Evolutionary conservation across 371 early-diverging fungal species (phyloP), one percentile per base, ranked within the genome.

Genomic region (Mortierella sp.): DNA sequence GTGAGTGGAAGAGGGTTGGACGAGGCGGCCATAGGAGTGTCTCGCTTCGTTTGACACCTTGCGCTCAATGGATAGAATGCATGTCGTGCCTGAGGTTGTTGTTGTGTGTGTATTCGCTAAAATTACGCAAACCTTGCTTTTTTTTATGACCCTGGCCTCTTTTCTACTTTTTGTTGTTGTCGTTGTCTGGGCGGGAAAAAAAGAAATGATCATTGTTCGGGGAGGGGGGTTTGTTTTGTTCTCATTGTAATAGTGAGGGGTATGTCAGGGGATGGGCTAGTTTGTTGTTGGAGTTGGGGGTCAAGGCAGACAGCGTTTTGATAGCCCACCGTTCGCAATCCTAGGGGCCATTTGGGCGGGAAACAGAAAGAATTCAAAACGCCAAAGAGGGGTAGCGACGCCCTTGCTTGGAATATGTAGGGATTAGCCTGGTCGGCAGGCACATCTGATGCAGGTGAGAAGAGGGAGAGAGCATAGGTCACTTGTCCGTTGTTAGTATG

Each of bases 41-140:
- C 28, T 34, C 34, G 73, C 26, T 34, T 68, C 68, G 68, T 68
- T 68, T 68, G 68, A 68, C 68, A 68, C 21, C 38, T 63, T 34
- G 60, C 60, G 10, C 60, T 63, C 65, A 19, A 4, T 60, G 28
- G 26, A 11, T 8, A 13, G 60, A 60, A 26, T 6, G 21, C 31
- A 63, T 63, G 34, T 19, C 16, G 9, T 63, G 24, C 21, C 55
- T 55, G 65, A 63, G 19, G 3, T 38, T 38, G 42, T 38, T 65
- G 42, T 24, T 42, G 68, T 42, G 9, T 24, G 42, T 63, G 26
- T 26, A 26, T 60, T 10, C 50, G 16, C 10, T 16, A 14, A 50
- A 4, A 28, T 60, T 14, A 16, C 21, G 68, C n/a, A 9, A 42
- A 38, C 68, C 65, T 63, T 63, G 38, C 65, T 34, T 63, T 28